A percentile compares a stretch with the other conserved stretches of the same genome.
phyloP scores from a whole-genome alignment of 2,329 filamentous ascomycete genomes.

The Aspergillus unguis region DNA sequence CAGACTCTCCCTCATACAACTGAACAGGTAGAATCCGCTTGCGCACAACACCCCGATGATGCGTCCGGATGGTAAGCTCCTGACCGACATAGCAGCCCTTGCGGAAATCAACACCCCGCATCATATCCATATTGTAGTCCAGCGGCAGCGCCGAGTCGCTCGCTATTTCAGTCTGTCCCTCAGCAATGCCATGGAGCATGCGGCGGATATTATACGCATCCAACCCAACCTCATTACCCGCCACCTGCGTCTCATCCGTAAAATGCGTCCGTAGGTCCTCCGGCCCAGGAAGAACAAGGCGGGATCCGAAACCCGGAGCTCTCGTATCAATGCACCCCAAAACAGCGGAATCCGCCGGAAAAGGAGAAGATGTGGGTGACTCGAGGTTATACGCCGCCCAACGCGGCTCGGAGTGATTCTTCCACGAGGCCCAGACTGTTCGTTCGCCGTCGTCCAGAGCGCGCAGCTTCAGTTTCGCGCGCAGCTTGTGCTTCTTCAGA shows the following conservation, averaged over 20 bases:
- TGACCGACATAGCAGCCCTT: constrained; percentile 98
- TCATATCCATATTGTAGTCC: constrained; percentile 84
- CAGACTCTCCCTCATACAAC: constrained; percentile 55
- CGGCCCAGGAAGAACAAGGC: constrained; percentile 37
- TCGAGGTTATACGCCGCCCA: constrained; percentile 41
- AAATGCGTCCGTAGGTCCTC: constrained; percentile 33
- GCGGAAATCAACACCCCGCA: constrained; percentile 81
- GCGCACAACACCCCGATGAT: constrained; percentile 88
- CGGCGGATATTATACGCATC: constrained; percentile 70
- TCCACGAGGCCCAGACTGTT: constrained; percentile 73
- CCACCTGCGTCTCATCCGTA: constrained; percentile 35
- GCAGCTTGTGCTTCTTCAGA: constrained; percentile 79
- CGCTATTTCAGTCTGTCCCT: constrained; percentile 77
- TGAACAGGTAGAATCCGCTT: constrained; percentile 82
- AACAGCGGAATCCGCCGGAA: constrained; percentile 26
- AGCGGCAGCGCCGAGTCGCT: constrained; percentile 72
- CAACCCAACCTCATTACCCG: constrained; percentile 50
- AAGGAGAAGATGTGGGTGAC: constrained; percentile 30
- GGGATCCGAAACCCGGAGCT: constrained; percentile 40
- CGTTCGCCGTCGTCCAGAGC: constrained; percentile 64
- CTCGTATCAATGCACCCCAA: constrained; percentile 39
- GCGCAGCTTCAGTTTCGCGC: constrained; percentile 71
- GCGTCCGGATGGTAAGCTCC: constrained; percentile 91
- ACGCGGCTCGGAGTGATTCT: constrained; percentile 43
- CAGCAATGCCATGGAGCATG: constrained; percentile 76